These are phyloP conservation scores for Metschnikowia gelsemii DNA, from an alignment of 805 yeast genomes.

Conservation along the genomic window DNA sequence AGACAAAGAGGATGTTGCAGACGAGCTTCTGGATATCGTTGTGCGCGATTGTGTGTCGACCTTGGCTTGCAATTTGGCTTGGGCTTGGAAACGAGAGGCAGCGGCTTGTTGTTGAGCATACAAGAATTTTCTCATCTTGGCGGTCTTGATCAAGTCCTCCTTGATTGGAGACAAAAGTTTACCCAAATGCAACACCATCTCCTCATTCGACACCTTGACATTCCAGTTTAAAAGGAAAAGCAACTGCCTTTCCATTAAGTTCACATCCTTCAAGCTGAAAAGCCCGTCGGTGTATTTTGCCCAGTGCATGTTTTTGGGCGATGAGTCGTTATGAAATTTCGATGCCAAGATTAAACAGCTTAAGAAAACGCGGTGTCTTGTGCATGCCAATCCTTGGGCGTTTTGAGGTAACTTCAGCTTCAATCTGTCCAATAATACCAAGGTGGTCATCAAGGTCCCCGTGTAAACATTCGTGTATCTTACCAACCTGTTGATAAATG, in stretches of 20 bases:
- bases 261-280: slow-evolving; percentile 65
- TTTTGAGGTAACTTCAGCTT: slow-evolving; percentile 62
- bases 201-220: slow-evolving; percentile 47
- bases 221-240: slow-evolving; percentile 71
- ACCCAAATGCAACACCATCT: slow-evolving; percentile 41
- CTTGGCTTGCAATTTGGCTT: slow-evolving; percentile 1
- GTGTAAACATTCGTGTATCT: slow-evolving; percentile 78
- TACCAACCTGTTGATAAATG: slow-evolving; percentile 69
- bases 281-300: slow-evolving; percentile 74
- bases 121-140: slow-evolving; percentile 35
- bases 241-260: slow-evolving; percentile 78
- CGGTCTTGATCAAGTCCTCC: slow-evolving; percentile 33
- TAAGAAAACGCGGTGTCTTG: slow-evolving; percentile 73
- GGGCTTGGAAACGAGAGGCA: slow-evolving; percentile 9
- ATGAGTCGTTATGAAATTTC: slow-evolving; percentile 73
- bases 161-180: slow-evolving; percentile 54
- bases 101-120: slow-evolving; percentile 26
- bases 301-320: slow-evolving; percentile 80
- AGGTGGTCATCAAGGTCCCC: slow-evolving; percentile 72
- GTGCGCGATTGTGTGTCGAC: slow-evolving; percentile 4
- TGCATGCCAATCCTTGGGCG: slow-evolving; percentile 76
- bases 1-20: slow-evolving; percentile 18
- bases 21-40: slow-evolving; percentile 19
- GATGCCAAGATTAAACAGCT: slow-evolving; percentile 73
- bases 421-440: slow-evolving; percentile 64